phyloP scores from a whole-genome alignment of 2,329 filamentous ascomycete species.

The Davidsoniella neocaledoniae region DNA sequence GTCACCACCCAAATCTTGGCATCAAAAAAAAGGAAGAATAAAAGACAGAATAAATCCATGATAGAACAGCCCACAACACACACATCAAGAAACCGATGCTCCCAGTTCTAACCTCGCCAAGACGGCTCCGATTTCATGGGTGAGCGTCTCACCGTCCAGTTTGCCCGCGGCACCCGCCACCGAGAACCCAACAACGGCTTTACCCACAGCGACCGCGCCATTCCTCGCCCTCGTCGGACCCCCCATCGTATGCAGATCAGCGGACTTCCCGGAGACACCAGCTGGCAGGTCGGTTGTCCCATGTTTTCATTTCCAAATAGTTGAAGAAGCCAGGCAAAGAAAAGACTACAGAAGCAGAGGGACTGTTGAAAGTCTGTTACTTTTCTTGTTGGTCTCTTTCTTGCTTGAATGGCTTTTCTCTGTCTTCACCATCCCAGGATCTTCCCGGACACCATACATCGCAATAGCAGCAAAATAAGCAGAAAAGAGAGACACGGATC shows the following conservation, averaged over 20 bases:
- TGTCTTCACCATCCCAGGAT: not conserved
- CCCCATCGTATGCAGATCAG: slow-evolving; percentile 94
- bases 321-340: no score
- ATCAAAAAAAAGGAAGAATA: no score
- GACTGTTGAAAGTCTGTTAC: not conserved
- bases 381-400: not conserved
- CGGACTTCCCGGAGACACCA: slow-evolving; percentile 94
- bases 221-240: slow-evolving; percentile 74
- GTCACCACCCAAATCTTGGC: not conserved
- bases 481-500: no score
- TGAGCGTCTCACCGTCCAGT: slow-evolving; percentile 92
- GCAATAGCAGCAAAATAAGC: no score
- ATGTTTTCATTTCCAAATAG: slow-evolving; percentile 19
- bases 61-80: not conserved
- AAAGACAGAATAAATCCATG: no score
- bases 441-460: no score
- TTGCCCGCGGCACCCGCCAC: slow-evolving; percentile 68
- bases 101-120: slow-evolving; percentile 23
- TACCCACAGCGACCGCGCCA: slow-evolving; percentile 35
- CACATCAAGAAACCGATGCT: not conserved
- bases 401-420: not conserved
- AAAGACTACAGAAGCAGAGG: no score
- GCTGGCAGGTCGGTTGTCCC: slow-evolving; percentile 94
- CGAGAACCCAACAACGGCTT: slow-evolving; percentile 29
- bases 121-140: slow-evolving; percentile 98